Percentiles rank a stretch among this genome's conserved stretches.
These are phyloP conservation scores for Spergularia bocconei DNA, from an alignment of 148 eudicot species.

Conservation along the genomic window DNA sequence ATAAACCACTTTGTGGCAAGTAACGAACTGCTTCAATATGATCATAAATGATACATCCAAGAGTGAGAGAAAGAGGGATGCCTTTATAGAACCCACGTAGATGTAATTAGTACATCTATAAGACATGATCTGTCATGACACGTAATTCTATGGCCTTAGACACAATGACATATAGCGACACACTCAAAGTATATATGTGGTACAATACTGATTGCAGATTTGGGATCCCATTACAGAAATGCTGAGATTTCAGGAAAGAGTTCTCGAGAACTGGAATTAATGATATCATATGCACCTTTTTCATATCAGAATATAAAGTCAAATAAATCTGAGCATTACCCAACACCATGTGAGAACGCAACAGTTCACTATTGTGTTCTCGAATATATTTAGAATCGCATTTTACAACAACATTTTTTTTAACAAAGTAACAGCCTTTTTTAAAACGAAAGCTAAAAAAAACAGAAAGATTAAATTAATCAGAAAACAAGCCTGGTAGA, in stretches of 20 bases:
- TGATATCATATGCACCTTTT: background rate
- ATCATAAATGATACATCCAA: background rate
- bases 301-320: background rate
- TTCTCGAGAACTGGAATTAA: too few relatives aligned
- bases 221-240: too few relatives aligned
- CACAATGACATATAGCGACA: too few relatives aligned
- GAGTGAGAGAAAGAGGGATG: background rate
- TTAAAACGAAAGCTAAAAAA: background rate
- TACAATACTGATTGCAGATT: too few relatives aligned
- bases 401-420: too few relatives aligned
- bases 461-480: background rate
- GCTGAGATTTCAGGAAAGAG: too few relatives aligned
- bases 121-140: too few relatives aligned
- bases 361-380: background rate
- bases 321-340: background rate
- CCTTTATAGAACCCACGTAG: too few relatives aligned
- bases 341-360: background rate
- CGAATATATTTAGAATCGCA: background rate
- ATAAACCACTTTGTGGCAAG: constrained; percentile 1
- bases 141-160: too few relatives aligned
- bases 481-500: background rate
- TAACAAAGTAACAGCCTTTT: too few relatives aligned
- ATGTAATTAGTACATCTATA: too few relatives aligned
- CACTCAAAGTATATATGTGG: too few relatives aligned
- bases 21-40: background rate